Conservation (phyloP, 768 basidiomycete genomes). For the Sporobolomyces roseus region DNA sequence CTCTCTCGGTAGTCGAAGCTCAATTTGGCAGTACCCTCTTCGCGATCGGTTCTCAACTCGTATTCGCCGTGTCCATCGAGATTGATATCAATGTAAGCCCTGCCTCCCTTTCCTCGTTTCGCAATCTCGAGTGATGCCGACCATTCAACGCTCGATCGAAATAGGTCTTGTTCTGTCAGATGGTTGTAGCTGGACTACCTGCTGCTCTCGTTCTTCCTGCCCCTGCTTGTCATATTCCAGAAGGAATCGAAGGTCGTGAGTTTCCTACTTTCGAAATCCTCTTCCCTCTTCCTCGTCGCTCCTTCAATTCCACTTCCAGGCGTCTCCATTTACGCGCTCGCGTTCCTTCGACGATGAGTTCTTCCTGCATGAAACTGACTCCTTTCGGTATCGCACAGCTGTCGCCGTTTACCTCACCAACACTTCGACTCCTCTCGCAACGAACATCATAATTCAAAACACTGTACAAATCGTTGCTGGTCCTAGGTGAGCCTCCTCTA, state of each 20-base stretch:
- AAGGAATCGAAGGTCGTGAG: constrained; percentile 61
- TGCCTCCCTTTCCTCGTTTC: neutral
- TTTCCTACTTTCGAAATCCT: neutral
- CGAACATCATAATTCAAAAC: constrained; percentile 61
- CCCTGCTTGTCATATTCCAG: constrained; percentile 62
- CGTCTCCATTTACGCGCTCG: too few relatives aligned
- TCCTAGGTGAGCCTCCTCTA: constrained; percentile 61
- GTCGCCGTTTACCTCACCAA: constrained; percentile 45
- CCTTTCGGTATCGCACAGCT: neutral
- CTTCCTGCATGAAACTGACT: too few relatives aligned
- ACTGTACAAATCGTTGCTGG: constrained; percentile 62
- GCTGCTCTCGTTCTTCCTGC: constrained; percentile 61
- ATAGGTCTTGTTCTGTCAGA: constrained; percentile 59
- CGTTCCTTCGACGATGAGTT: too few relatives aligned
- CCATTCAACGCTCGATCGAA: neutral
- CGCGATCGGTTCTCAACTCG: constrained; percentile 18
- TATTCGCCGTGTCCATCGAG: neutral
- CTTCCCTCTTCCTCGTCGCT: too few relatives aligned
- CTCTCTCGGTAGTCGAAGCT: constrained; percentile 25
- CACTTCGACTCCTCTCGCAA: constrained; percentile 61
- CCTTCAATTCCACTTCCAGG: too few relatives aligned
- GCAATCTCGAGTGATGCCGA: neutral
- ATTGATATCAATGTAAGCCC: constrained; percentile 10
- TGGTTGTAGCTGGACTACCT: constrained; percentile 63
- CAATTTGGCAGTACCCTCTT: neutral